A percentile compares a stretch with the other conserved stretches of the same genome.
Evolutionary conservation across 306 rosid genomes (phyloP).

Genomic region (Acacia acuminata): DNA sequence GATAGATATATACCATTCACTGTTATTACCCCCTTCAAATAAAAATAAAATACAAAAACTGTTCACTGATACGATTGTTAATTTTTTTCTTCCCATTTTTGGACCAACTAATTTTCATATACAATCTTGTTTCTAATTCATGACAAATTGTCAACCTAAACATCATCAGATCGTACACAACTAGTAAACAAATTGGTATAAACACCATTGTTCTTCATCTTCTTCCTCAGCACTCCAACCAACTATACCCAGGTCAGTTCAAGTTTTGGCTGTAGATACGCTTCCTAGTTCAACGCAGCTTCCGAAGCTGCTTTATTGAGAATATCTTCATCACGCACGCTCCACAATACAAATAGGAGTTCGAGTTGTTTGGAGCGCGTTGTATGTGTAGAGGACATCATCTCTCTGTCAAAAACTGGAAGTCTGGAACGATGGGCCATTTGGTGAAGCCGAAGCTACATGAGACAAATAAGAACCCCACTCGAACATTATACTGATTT

Average conservation of each 20-base stretch:
- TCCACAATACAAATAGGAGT: background rate
- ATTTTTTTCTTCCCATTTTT: no score
- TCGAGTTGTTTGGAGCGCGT: background rate
- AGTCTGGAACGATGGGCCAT: background rate
- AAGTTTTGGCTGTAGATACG: background rate
- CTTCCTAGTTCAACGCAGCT: background rate
- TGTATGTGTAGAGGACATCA: background rate
- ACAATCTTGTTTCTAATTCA: background rate
- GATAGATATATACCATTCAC: no score
- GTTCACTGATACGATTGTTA: no score
- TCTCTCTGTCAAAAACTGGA: background rate
- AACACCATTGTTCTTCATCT: background rate
- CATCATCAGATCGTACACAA: background rate
- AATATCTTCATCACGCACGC: background rate
- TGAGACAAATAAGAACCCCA: background rate
- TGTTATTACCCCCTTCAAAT: no score
- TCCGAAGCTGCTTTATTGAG: background rate
- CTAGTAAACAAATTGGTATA: background rate
- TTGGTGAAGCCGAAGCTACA: background rate
- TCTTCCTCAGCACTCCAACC: background rate
- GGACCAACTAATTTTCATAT: background rate
- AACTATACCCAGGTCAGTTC: background rate
- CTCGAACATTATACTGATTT: background rate
- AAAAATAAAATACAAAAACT: no score
- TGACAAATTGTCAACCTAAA: background rate